These are phyloP conservation scores for Ustanciosporium gigantosporum DNA, from an alignment of 1,284 basidiomycete species.

Conservation along the genomic window DNA sequence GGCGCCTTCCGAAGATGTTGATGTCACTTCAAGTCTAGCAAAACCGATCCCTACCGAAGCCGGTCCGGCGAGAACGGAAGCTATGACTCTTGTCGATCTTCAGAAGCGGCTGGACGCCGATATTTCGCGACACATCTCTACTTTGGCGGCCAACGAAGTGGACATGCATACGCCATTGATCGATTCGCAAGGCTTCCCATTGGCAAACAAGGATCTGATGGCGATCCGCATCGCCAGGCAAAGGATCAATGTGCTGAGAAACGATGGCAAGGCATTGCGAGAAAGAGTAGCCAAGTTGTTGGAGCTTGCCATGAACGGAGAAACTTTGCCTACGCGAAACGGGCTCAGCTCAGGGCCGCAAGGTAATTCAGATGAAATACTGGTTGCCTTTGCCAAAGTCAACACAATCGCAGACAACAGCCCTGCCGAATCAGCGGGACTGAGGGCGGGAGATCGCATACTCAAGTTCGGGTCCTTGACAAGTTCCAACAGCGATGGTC, in stretches of 20 bases:
- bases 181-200: slow-evolving; percentile 46
- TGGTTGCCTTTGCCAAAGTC: slow-evolving; percentile 28
- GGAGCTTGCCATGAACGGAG: slow-evolving; percentile 37
- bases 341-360: neutral
- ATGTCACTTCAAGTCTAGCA: slow-evolving; percentile 13
- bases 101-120: slow-evolving; percentile 33
- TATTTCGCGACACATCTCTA: slow-evolving; percentile 16
- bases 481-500: slow-evolving; percentile 2
- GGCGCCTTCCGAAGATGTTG: slow-evolving; percentile 4
- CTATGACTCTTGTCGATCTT: slow-evolving; percentile 16
- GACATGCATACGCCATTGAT: slow-evolving; percentile 32
- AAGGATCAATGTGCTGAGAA: slow-evolving; percentile 38
- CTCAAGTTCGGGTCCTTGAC: slow-evolving; percentile 27
- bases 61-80: slow-evolving; percentile 14
- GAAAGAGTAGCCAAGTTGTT: slow-evolving; percentile 29
- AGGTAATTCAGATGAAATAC: neutral
- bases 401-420: slow-evolving; percentile 35
- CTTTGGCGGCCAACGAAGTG: slow-evolving; percentile 29
- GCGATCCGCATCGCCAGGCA: slow-evolving; percentile 41
- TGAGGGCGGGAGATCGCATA: slow-evolving; percentile 21
- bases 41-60: slow-evolving; percentile 16
- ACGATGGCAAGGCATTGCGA: slow-evolving; percentile 35
- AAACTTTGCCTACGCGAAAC: neutral
- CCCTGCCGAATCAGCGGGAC: slow-evolving; percentile 34
- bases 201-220: slow-evolving; percentile 42